Conservation (phyloP, 1,139 yeast species). For the Diutina ranongensis region DNA sequence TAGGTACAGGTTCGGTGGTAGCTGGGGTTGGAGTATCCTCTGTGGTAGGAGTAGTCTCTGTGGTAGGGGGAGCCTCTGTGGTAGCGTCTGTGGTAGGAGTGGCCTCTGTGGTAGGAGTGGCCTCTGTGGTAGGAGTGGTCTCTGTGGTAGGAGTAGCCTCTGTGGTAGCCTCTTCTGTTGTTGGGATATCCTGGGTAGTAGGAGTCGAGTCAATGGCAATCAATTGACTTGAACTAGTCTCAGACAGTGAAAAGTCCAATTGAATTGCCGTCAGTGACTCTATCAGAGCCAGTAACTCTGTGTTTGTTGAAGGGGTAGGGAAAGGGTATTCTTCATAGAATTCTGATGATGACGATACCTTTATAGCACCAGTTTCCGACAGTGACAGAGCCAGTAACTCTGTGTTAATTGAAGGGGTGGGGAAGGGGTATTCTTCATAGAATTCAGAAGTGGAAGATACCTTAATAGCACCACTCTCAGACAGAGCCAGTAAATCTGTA, state of each 20-base stretch:
- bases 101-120: not conserved
- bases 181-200: not conserved
- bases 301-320: too few relatives aligned
- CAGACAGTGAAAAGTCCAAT: not conserved
- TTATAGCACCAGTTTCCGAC: too few relatives aligned
- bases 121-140: not conserved
- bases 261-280: too few relatives aligned
- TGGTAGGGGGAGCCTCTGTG: not conserved
- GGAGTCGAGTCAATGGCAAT: not conserved
- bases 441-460: too few relatives aligned
- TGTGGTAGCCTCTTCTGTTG: not conserved
- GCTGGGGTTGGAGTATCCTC: conserved; percentile 7
- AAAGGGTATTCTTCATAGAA: too few relatives aligned
- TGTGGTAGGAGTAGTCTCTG: conserved; percentile 6
- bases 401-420: too few relatives aligned
- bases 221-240: not conserved
- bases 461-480: too few relatives aligned
- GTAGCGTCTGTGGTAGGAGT: not conserved
- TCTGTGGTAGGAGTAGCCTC: not conserved
- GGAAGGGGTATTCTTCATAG: too few relatives aligned
- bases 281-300: too few relatives aligned
- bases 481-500: too few relatives aligned
- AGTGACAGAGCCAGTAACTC: too few relatives aligned
- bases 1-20: conserved; percentile 6
- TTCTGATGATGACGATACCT: too few relatives aligned